These are phyloP conservation scores for Boletus mariae DNA, from an alignment of 1,284 basidiomycete species.

Conservation along the genomic window DNA sequence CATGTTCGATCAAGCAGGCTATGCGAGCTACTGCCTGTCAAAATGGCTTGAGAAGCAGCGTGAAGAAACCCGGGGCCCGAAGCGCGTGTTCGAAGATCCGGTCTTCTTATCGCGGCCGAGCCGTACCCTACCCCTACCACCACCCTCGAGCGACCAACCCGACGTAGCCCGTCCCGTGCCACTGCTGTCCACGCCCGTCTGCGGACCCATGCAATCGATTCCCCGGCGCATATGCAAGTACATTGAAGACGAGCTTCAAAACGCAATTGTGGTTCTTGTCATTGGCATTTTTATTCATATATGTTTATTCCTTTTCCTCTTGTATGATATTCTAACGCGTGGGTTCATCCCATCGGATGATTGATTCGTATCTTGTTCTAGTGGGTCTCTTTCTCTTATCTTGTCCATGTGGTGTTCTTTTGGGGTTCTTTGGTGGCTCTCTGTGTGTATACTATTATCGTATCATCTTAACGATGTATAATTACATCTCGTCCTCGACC, in stretches of 20 bases:
- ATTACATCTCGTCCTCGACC: background rate
- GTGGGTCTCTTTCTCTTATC: background rate
- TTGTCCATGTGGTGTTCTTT: background rate
- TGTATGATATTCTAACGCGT: conserved; percentile 32
- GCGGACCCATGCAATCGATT: conserved; percentile 8
- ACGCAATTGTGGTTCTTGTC: conserved; percentile 25
- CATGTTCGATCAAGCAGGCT: conserved; percentile 27
- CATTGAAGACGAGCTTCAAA: conserved; percentile 29
- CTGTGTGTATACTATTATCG: no score
- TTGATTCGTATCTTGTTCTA: conserved; percentile 6
- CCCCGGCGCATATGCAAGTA: conserved; percentile 14
- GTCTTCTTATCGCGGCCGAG: conserved; percentile 15
- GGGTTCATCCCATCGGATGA: conserved; percentile 26
- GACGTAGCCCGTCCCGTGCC: background rate
- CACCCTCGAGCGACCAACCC: background rate
- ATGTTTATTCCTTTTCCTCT: conserved; percentile 28
- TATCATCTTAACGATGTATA: background rate
- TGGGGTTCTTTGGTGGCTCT: background rate
- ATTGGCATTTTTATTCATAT: conserved; percentile 27
- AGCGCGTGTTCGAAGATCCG: conserved; percentile 25
- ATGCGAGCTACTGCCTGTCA: conserved; percentile 28
- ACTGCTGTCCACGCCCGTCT: background rate
- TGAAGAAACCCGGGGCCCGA: conserved; percentile 14
- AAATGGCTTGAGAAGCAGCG: conserved; percentile 30
- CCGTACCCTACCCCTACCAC: conserved; percentile 10